Base-by-base conservation (phyloP, 345 rosid species). In the Angophora floribunda region DNA sequence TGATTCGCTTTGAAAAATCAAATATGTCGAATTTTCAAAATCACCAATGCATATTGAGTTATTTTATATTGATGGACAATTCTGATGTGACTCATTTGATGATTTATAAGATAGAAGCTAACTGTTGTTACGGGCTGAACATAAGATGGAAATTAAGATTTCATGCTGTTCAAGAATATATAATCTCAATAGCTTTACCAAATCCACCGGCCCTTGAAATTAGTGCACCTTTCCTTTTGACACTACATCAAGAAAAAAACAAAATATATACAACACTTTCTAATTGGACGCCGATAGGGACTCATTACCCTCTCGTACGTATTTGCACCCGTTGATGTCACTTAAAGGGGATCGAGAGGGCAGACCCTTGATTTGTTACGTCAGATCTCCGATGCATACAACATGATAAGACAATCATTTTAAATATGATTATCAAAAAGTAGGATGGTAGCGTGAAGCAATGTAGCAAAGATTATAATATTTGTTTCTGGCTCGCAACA, bases 361-460 rank as follows among this genome's bases (percentile, higher is more conserved):
- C 26, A 36, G 9, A 36, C 47, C 82, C 80, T 6, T 17, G 82
- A 75, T 75, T 75, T 75, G 36, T 75, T 36, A 9, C 47, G 47
- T 75, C 82, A 22, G 82, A 75, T 75, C 13, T 75, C 49, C 49
- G 26, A 75, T 36, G 49, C 82, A 36, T 75, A 75, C 47, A 36
- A 75, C 36, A 70, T 75, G 82, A 75, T 16, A 7, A 75, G 75
- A 63, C 79, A 22, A 52, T 13, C 52, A 44, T 80, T 51, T 52
- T 19, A 45, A 85, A 51, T n/a, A 51, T 65, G 30, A 67, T 47
- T 87, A 47, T 51, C 52, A 52, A n/a, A 55, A 49, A 51, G 45
- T 88, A 28, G 4, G 78, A 85, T 49, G 59, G 87, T 85, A 85
- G 80, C 87, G 89, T 88, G 89, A 88, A 88, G 87, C 87, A 85